Conservation (phyloP, 441 rosid species). For the Adansonia rubrostipa region DNA sequence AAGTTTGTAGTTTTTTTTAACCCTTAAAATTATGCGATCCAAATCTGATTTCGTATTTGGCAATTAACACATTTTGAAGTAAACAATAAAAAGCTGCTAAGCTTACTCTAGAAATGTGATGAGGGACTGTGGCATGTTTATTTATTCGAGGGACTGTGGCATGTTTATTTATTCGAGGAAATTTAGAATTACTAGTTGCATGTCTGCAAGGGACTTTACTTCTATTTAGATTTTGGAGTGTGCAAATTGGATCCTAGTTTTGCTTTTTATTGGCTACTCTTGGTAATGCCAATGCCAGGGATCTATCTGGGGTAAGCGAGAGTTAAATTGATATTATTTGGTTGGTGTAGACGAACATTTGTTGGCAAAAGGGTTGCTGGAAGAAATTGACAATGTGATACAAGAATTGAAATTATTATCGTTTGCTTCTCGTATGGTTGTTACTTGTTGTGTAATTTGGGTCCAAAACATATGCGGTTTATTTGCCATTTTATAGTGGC, state of each 20-base stretch:
- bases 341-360: neutral
- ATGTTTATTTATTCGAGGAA: neutral
- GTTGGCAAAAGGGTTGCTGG: neutral
- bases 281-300: neutral
- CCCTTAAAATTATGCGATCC: neutral
- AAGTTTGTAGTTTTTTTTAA: neutral
- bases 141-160: neutral
- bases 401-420: neutral
- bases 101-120: neutral
- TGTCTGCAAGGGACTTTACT: neutral
- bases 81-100: neutral
- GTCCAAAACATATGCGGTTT: neutral
- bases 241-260: neutral
- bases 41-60: neutral
- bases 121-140: neutral
- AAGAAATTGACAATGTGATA: neutral
- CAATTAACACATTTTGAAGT: neutral
- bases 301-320: neutral
- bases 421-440: neutral
- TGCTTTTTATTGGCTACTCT: neutral
- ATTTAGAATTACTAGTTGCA: constrained; percentile 9
- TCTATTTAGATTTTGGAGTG: constrained; percentile 2
- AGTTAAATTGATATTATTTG: neutral
- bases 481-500: neutral
- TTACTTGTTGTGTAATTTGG: neutral